These are phyloP conservation scores for Yamadazyma triangularis DNA, from an alignment of 1,139 yeast genomes.

Conservation along the genomic window DNA sequence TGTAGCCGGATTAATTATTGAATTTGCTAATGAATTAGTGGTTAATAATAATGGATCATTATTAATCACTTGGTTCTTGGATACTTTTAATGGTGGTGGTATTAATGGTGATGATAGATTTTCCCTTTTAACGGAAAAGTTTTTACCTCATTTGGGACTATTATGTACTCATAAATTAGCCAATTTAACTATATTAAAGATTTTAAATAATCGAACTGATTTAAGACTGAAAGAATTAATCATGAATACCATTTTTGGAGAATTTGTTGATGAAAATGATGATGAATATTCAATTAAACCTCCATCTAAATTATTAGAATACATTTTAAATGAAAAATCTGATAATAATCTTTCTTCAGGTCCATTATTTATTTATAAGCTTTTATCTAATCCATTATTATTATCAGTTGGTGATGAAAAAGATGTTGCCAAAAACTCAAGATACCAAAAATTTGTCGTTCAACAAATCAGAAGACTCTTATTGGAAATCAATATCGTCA, in stretches of 20 bases:
- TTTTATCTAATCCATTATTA: constrained; percentile 60
- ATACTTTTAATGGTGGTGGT: constrained; percentile 68
- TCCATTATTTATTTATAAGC: constrained; percentile 78
- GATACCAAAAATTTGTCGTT: constrained; percentile 54
- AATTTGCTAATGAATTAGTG: constrained; percentile 75
- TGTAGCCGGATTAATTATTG: constrained; percentile 71
- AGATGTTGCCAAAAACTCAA: constrained; percentile 20
- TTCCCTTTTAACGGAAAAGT: constrained; percentile 40
- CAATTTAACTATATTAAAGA: constrained; percentile 74
- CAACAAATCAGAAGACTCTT: constrained; percentile 60
- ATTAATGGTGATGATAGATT: constrained; percentile 34
- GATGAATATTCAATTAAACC: constrained; percentile 16
- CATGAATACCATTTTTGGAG: constrained; percentile 63
- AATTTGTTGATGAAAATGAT: constrained; percentile 26
- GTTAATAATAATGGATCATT: constrained; percentile 85
- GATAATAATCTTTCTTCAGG: constrained; percentile 63
- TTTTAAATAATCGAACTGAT: constrained; percentile 68
- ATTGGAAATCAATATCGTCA: constrained; percentile 49
- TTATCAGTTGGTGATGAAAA: constrained; percentile 19
- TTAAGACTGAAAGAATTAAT: constrained; percentile 57
- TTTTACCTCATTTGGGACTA: constrained; percentile 58
- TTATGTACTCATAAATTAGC: constrained; percentile 86
- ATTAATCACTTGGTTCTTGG: constrained; percentile 90
- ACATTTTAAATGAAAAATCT: constrained; percentile 49
- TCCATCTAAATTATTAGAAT: constrained; percentile 31